Conservation (phyloP, 495 filamentous ascomycete genomes). For the Cercophora samala region DNA sequence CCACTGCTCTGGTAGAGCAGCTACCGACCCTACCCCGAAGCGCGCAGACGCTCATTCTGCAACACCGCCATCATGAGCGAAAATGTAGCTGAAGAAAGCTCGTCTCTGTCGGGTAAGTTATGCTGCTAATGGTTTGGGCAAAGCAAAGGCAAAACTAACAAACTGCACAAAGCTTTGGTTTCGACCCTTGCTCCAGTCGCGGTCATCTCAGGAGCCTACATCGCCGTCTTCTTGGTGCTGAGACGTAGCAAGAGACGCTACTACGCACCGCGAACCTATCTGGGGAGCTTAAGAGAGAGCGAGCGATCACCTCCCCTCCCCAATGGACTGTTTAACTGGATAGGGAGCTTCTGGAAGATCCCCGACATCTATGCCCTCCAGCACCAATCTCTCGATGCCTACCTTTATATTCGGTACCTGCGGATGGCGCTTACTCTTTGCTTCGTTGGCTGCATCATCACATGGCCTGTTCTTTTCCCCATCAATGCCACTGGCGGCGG, state of each 20-base stretch:
- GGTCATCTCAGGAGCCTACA: slow-evolving; percentile 60
- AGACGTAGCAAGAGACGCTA: slow-evolving; percentile 66
- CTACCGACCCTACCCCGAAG: background rate
- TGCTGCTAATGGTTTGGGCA: background rate
- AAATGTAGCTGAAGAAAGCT: background rate
- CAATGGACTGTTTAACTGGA: slow-evolving; percentile 70
- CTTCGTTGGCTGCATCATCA: slow-evolving; percentile 76
- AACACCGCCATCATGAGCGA: slow-evolving; percentile 22
- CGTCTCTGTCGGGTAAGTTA: slow-evolving; percentile 32
- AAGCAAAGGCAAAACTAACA: slow-evolving; percentile 6
- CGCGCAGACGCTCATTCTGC: slow-evolving; percentile 22
- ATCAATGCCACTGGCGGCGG: slow-evolving; percentile 79
- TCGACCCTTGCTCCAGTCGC: slow-evolving; percentile 69
- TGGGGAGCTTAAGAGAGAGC: slow-evolving; percentile 67
- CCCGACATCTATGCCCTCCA: slow-evolving; percentile 82
- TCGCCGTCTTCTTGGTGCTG: slow-evolving; percentile 71
- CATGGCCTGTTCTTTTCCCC: slow-evolving; percentile 82
- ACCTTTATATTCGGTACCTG: slow-evolving; percentile 81
- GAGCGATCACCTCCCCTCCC: slow-evolving; percentile 67
- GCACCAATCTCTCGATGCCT: slow-evolving; percentile 86
- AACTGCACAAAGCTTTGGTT: slow-evolving; percentile 47
- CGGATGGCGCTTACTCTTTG: slow-evolving; percentile 67
- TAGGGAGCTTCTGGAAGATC: slow-evolving; percentile 70
- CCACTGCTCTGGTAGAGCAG: too few relatives aligned
- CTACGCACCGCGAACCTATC: slow-evolving; percentile 86